A percentile compares a stretch with the other conserved stretches of the same genome.
Evolutionary conservation across 2,329 filamentous ascomycete species (phyloP).

Genomic region (Waltergamsia citrina): DNA sequence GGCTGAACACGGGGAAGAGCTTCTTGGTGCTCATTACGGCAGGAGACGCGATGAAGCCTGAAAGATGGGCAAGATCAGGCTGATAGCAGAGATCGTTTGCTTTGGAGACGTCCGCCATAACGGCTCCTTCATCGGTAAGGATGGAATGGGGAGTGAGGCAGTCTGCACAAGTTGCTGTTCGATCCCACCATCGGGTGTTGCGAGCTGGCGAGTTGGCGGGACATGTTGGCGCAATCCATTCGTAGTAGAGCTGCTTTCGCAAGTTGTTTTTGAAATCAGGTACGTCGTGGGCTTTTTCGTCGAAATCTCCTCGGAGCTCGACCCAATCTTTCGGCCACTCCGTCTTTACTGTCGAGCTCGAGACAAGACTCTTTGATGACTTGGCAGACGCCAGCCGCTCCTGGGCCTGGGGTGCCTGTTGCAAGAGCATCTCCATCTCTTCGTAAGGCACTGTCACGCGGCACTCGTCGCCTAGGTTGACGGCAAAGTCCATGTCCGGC

Average conservation of each 20-base stretch:
- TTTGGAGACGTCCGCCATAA: conserved; percentile 40
- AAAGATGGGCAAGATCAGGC: conserved; percentile 35
- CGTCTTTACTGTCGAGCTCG: background rate
- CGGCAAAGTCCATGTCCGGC: conserved; percentile 69
- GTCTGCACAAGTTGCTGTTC: conserved; percentile 18
- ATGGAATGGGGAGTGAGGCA: conserved; percentile 26
- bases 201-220: conserved; percentile 34
- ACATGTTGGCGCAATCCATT: conserved; percentile 29
- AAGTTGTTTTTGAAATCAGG: conserved; percentile 11
- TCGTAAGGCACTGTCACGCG: conserved; percentile 49
- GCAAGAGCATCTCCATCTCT: conserved; percentile 37
- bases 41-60: conserved; percentile 41
- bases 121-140: conserved; percentile 18
- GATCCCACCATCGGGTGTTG: conserved; percentile 26
- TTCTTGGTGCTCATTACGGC: conserved; percentile 36
- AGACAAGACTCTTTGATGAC: background rate
- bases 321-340: conserved; percentile 10
- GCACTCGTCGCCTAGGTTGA: conserved; percentile 63
- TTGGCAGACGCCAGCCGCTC: conserved; percentile 13
- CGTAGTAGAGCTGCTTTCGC: conserved; percentile 20
- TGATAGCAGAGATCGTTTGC: conserved; percentile 38
- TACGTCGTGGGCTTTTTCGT: background rate
- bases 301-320: conserved; percentile 1
- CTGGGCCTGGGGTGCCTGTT: conserved; percentile 48
- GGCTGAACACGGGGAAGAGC: conserved; percentile 45